Percentiles rank a stretch among this genome's conserved stretches.
phyloP scores from a whole-genome alignment of 2,329 filamentous ascomycete genomes.

The Penicillium sp. region DNA sequence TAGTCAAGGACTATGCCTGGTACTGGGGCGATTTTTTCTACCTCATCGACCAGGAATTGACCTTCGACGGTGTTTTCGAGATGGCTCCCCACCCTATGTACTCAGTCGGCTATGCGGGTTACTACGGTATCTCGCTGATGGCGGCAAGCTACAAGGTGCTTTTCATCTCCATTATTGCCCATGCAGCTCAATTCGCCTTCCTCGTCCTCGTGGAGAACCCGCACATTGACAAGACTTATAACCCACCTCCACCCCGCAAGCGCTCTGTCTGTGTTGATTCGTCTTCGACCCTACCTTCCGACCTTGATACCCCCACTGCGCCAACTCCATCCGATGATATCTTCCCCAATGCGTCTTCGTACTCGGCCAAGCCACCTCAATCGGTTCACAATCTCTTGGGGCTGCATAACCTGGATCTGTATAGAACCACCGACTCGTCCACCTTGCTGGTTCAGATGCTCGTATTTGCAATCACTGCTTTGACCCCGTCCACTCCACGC shows the following conservation, averaged over 20 bases:
- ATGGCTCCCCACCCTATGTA: slow-evolving; percentile 99
- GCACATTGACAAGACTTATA: slow-evolving; percentile 98
- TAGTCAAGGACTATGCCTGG: slow-evolving; percentile 99
- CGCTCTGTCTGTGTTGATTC: slow-evolving; percentile 39
- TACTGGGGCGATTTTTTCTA: slow-evolving; percentile 99
- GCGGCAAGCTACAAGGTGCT: slow-evolving; percentile 96
- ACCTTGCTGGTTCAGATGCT: slow-evolving; percentile 77
- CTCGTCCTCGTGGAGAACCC: slow-evolving; percentile 91
- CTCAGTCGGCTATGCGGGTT: slow-evolving; percentile 95
- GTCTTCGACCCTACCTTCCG: slow-evolving; percentile 31
- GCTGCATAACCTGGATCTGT: slow-evolving; percentile 80
- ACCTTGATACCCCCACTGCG: slow-evolving; percentile 37
- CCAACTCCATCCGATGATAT: slow-evolving; percentile 40
- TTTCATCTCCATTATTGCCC: slow-evolving; percentile 93
- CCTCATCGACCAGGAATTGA: slow-evolving; percentile 95
- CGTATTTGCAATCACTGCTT: slow-evolving; percentile 71
- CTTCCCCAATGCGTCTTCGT: slow-evolving; percentile 42
- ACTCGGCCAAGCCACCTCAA: slow-evolving; percentile 59
- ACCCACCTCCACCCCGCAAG: slow-evolving; percentile 77
- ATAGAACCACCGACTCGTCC: slow-evolving; percentile 82
- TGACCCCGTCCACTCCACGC: slow-evolving; percentile 75
- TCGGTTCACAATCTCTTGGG: slow-evolving; percentile 85
- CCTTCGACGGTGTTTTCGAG: slow-evolving; percentile 98
- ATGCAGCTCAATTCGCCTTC: slow-evolving; percentile 93
- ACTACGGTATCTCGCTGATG: slow-evolving; percentile 98